Evolutionary conservation across 1,284 basidiomycete genomes (phyloP).

Genomic region (Ganoderma lingzhi): DNA sequence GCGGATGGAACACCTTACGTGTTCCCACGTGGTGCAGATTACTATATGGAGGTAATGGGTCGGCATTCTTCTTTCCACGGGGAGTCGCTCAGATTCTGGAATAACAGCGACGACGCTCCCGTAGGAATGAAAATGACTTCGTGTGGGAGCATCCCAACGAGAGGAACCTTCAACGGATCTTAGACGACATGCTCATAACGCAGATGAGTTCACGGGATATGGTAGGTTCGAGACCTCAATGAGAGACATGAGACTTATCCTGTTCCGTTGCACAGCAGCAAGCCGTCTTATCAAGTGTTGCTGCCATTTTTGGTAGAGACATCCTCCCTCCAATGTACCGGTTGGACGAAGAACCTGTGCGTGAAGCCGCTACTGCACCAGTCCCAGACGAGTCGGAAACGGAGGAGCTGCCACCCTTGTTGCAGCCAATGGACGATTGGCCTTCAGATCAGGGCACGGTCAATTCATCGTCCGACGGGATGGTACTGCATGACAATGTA

Average conservation of each 20-base stretch:
- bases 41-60: slow-evolving; percentile 54
- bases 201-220: slow-evolving; percentile 12
- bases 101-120: slow-evolving; percentile 19
- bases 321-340: slow-evolving; percentile 13
- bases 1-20: slow-evolving; percentile 67
- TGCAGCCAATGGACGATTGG: neutral
- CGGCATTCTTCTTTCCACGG: neutral
- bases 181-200: slow-evolving; percentile 13
- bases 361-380: slow-evolving; percentile 4
- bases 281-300: slow-evolving; percentile 7
- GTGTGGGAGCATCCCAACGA: slow-evolving; percentile 4
- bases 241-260: neutral
- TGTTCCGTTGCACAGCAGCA: slow-evolving; percentile 11
- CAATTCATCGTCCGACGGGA: neutral
- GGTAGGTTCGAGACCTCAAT: slow-evolving; percentile 3
- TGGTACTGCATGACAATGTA: neutral
- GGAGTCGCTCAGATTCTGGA: neutral
- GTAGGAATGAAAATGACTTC: slow-evolving; percentile 5
- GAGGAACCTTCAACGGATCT: slow-evolving; percentile 16
- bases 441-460: neutral
- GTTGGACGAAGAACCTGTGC: slow-evolving; percentile 12
- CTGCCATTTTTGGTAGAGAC: slow-evolving; percentile 9
- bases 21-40: slow-evolving; percentile 61
- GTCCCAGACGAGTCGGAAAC: slow-evolving; percentile 1
- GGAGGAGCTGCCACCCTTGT: neutral